These are phyloP conservation scores for Schizosaccharomyces octosporus DNA, from an alignment of 805 yeast genomes.

Conservation along the genomic window DNA sequence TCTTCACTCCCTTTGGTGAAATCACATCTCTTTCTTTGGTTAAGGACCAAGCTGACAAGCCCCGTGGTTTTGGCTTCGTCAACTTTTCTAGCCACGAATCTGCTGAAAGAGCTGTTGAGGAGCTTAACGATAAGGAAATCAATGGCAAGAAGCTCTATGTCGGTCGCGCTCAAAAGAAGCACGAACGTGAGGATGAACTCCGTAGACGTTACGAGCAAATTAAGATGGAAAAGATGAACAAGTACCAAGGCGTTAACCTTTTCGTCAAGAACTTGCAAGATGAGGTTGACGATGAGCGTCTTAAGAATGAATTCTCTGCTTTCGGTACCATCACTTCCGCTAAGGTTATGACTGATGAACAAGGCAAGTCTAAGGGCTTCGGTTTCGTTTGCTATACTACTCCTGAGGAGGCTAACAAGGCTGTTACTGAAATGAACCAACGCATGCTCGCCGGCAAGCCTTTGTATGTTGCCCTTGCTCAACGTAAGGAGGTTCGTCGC, in stretches of 20 bases:
- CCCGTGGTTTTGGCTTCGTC: constrained; percentile 89
- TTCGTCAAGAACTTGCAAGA: constrained; percentile 94
- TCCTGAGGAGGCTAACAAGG: constrained; percentile 97
- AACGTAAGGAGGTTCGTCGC: constrained; percentile 93
- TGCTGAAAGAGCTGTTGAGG: constrained; percentile 81
- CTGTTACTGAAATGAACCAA: constrained; percentile 95
- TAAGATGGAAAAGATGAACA: constrained; percentile 71
- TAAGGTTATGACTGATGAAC: constrained; percentile 83
- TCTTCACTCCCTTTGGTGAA: constrained; percentile 51
- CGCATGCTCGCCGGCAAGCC: constrained; percentile 89
- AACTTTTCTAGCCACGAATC: constrained; percentile 70
- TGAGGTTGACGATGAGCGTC: constrained; percentile 67
- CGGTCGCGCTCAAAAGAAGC: constrained; percentile 87
- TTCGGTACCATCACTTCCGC: constrained; percentile 90
- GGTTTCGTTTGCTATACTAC: constrained; percentile 95
- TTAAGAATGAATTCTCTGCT: constrained; percentile 76
- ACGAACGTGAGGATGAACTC: constrained; percentile 89
- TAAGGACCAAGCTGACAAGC: constrained; percentile 62
- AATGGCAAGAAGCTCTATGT: constrained; percentile 30
- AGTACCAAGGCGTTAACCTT: constrained; percentile 93
- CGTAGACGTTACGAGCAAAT: constrained; percentile 82
- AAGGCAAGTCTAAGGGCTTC: constrained; percentile 89
- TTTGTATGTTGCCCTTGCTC: constrained; percentile 93
- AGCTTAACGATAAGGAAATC: constrained; percentile 63
- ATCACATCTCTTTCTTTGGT: constrained; percentile 67